Percentiles rank a stretch among this genome's conserved stretches.
Conservation (phyloP, 140 eudicot genomes). For the Flaveria floridana region DNA sequence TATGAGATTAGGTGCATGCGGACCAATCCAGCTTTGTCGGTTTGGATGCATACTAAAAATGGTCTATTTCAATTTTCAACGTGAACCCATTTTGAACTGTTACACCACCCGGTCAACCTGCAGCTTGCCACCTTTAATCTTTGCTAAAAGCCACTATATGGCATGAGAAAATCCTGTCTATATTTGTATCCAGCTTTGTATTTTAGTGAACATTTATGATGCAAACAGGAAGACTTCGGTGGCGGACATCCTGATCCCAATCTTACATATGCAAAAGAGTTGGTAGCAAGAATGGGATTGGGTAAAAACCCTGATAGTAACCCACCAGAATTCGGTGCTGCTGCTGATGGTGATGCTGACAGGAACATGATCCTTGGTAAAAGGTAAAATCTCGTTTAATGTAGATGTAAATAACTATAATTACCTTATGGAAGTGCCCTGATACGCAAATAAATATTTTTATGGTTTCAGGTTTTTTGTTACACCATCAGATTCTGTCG, state of each 20-base stretch:
- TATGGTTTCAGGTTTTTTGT: conserved; percentile 70
- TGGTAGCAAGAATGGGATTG: conserved; percentile 89
- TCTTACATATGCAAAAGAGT: conserved; percentile 85
- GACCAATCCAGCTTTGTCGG: neutral
- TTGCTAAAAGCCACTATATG: neutral
- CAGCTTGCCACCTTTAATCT: neutral
- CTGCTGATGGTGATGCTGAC: conserved; percentile 99
- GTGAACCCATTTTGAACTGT: neutral
- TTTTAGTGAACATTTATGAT: conserved; percentile 10
- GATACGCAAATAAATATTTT: conserved; percentile 2
- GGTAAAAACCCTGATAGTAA: conserved; percentile 63
- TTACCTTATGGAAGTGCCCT: neutral
- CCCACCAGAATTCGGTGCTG: conserved; percentile 96
- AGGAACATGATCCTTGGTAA: conserved; percentile 96
- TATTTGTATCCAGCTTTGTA: conserved; percentile 12
- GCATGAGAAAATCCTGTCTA: neutral
- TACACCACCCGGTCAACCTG: neutral
- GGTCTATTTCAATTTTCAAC: neutral
- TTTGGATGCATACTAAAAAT: neutral
- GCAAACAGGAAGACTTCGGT: conserved; percentile 87
- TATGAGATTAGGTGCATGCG: neutral
- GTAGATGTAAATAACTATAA: neutral
- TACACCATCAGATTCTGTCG: conserved; percentile 99
- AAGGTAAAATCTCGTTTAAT: conserved; percentile 41
- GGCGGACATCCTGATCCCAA: conserved; percentile 99